These are phyloP conservation scores for Alisma plantagoaquatica DNA, from an alignment of 106 monocot genomes.

Conservation along the genomic window DNA sequence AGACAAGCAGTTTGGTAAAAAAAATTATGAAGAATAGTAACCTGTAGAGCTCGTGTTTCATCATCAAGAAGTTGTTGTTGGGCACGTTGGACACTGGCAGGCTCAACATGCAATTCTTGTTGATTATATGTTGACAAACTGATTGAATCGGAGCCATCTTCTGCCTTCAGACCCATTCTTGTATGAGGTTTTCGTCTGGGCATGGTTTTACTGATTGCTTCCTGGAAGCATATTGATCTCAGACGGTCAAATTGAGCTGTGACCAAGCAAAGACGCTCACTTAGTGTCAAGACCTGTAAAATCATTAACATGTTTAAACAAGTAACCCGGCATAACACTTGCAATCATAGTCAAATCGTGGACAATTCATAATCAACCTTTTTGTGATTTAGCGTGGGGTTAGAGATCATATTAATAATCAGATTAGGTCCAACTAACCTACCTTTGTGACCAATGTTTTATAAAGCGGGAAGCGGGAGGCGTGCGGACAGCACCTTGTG, in stretches of 20 bases:
- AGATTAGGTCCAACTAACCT: no score
- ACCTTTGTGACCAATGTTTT: no score
- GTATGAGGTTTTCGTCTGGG: constrained; percentile 63
- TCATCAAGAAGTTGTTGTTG: constrained; percentile 85
- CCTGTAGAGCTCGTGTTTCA: constrained; percentile 82
- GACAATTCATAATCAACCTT: no score
- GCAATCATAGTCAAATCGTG: no score
- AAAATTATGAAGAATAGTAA: constrained; percentile 7
- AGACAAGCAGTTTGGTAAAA: no score
- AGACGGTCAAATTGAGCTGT: constrained; percentile 79
- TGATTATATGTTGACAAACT: constrained; percentile 16
- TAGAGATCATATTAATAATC: no score
- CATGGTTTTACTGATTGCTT: constrained; percentile 59
- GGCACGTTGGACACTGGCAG: constrained; percentile 24
- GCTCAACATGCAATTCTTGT: constrained; percentile 18
- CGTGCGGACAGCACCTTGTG: no score
- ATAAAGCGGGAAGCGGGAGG: no score
- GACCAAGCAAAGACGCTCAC: constrained; percentile 76
- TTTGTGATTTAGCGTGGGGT: no score
- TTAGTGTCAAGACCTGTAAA: constrained; percentile 75
- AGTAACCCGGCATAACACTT: no score
- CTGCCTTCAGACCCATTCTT: constrained; percentile 18
- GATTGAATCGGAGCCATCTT: constrained; percentile 27
- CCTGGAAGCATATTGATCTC: constrained; percentile 77
- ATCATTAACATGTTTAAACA: no score